Base-by-base conservation (phyloP, 768 basidiomycete species). In the Pleurotus eryngii region DNA sequence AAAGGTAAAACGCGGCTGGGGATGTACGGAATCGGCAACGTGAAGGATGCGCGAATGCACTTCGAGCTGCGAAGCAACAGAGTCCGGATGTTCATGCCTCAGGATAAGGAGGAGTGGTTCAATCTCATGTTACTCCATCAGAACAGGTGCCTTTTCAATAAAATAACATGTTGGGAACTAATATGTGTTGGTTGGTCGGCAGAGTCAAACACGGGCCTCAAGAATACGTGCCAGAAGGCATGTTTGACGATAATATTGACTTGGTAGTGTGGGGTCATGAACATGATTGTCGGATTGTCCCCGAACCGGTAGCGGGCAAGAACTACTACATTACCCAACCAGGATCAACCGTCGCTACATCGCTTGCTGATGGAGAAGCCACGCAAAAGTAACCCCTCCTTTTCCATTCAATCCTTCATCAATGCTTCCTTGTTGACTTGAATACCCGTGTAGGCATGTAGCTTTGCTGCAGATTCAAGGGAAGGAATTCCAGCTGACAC, bases 231-330 rank as follows among this genome's bases (percentile, higher is more conserved):
- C 95, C 96, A 6, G 97, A 98, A 65, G 90, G 90, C 59, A 90
- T 98, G 85, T 99, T 99, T 63, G 96, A 98, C 67, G 93, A 99
- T 66, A 89, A 86, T 64, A 80, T 98, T 37, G 86, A 98, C 64
- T 80, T 99, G 14, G 92, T 99, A 5, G 79, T 99, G 2, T 99
- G 97, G 97, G 97, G 97, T 5, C 97, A 99, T 69, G 97, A 99
- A 70, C 97, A 99, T 67, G 97, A 98, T 70, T 98, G 96, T 65
- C 84, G 95, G 27, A 90, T 96, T 55, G 76, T 85, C 2, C 96
- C 97, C 0, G 93, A 97, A 65, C 81, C 85, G 4, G 96, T 99
- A 6, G 87, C 92, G 3, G 94, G 92, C 11, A 95, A 96, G 70
- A 81, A 81, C 14, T 99, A 99, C 73, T 86, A 82, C 65, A 94